Conservation (phyloP, 2,329 filamentous ascomycete genomes). For the Penicillium palitans region DNA sequence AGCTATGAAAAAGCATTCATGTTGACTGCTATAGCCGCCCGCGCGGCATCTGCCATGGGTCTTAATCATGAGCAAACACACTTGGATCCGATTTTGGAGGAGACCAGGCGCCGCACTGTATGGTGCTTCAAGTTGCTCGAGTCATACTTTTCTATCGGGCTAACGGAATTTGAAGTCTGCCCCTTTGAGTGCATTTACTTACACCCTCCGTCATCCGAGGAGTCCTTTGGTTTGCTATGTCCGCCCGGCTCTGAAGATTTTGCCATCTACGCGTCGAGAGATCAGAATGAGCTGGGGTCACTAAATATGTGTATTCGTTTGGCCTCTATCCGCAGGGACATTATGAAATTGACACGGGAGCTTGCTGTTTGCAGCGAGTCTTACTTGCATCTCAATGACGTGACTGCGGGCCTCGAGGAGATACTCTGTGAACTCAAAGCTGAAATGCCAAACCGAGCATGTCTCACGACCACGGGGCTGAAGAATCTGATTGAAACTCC, state of each 20-base stretch:
- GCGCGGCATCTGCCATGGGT: conserved; percentile 13
- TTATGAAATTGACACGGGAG: conserved; percentile 19
- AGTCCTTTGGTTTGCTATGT: not conserved
- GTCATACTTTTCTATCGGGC: conserved; percentile 13
- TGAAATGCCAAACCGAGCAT: not conserved
- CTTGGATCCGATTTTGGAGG: conserved; percentile 15
- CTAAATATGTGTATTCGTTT: conserved; percentile 14
- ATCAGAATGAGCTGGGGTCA: not conserved
- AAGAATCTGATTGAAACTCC: not conserved
- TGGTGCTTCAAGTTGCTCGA: conserved; percentile 17
- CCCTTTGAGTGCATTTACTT: conserved; percentile 17
- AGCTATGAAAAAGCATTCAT: conserved; percentile 17
- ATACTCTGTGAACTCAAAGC: not conserved
- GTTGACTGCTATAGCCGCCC: conserved; percentile 16
- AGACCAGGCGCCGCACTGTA: conserved; percentile 16
- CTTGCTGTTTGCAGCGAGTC: conserved; percentile 6
- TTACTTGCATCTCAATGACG: conserved; percentile 11
- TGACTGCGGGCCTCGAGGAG: conserved; percentile 13
- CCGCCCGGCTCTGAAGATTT: not conserved
- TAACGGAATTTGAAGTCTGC: conserved; percentile 17
- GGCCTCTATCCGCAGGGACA: conserved; percentile 16
- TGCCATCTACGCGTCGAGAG: not conserved
- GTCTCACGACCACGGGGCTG: not conserved
- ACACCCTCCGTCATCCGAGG: conserved; percentile 11
- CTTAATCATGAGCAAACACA: conserved; percentile 18